Evolutionary conservation across 495 filamentous ascomycete species (phyloP).

Genomic region (Trichoderma erinaceum): DNA sequence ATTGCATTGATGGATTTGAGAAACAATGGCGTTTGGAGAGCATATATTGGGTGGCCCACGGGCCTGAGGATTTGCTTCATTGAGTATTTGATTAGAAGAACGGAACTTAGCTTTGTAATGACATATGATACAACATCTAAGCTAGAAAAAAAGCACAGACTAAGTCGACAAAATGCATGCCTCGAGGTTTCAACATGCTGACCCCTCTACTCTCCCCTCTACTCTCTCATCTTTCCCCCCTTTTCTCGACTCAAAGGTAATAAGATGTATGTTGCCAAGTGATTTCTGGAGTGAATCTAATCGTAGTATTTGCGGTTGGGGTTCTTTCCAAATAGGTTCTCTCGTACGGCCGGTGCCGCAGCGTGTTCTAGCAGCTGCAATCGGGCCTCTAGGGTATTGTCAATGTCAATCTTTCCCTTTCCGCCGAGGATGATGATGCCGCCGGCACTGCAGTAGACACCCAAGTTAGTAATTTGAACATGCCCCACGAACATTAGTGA

Average conservation of each 20-base stretch:
- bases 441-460: slow-evolving; percentile 55
- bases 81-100: not conserved
- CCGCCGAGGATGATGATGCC: slow-evolving; percentile 75
- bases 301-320: slow-evolving; percentile 90
- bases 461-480: slow-evolving; percentile 13
- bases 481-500: not conserved
- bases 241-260: not conserved
- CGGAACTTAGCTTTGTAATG: slow-evolving; percentile 11
- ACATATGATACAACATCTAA: slow-evolving; percentile 28
- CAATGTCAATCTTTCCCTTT: slow-evolving; percentile 92
- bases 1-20: not conserved
- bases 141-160: slow-evolving; percentile 12
- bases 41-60: not conserved
- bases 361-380: slow-evolving; percentile 76
- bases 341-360: slow-evolving; percentile 76
- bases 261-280: slow-evolving; percentile 11
- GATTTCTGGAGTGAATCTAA: slow-evolving; percentile 29
- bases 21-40: not conserved
- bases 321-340: slow-evolving; percentile 86
- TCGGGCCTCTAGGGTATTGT: slow-evolving; percentile 95
- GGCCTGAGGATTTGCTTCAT: not conserved
- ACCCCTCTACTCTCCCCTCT: not conserved
- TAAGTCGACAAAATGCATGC: not conserved
- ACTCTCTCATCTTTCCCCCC: not conserved
- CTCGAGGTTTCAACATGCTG: slow-evolving; percentile 26